Base-by-base conservation (phyloP, 2,329 filamentous ascomycete genomes). In the Phyllosticta capitalensis region DNA sequence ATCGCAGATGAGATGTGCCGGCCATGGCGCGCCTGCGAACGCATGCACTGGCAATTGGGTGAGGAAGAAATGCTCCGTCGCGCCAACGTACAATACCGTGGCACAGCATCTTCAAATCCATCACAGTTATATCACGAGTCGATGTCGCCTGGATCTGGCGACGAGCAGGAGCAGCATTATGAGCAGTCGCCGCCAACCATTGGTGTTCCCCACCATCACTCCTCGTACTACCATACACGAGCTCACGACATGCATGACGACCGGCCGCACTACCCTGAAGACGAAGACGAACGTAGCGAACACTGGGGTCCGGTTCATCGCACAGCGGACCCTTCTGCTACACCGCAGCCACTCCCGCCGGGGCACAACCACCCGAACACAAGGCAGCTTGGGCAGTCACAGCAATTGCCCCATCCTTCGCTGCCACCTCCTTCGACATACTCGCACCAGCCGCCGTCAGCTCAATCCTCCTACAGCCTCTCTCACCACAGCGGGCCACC, bases 21-120 rank as follows among this genome's bases (percentile, higher is more conserved):
- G 60, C 94, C 92, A 38, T 97, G 92, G 92, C 83, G 94, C 68
- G 91, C 94, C 19, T 92, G 90, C 54, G 92, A 99, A 75, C 92
- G 90, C 4, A 96, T 96, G 92, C 94, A 97, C 75, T 99, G 94
- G 92, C 89, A 95, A 69, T 80, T 99, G 59, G 92, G 92, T 63
- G 90, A 96, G 72, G 80, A 86, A 66, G 94, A 97, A 67, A 97
- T 99, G 90, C 92, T 92, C 54, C 84, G 88, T 62, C 87, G 92
- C 61, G 92, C 92, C 50, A 94, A 94, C 52, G 90, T 45, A 86
- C 89, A 7, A 90, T 92, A 1, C 96, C 96, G 74, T 80, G 86
- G 67, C 78, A 78, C 33, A 68, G 72, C 60, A 68, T 69, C 30
- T 14, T 38, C 30, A 38, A 38, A 38, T 38, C 30, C 30, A 38